Percentiles rank a stretch among this genome's conserved stretches.
These are phyloP conservation scores for Strobilomyces dryophilus DNA, from an alignment of 768 basidiomycete species.

Conservation along the genomic window DNA sequence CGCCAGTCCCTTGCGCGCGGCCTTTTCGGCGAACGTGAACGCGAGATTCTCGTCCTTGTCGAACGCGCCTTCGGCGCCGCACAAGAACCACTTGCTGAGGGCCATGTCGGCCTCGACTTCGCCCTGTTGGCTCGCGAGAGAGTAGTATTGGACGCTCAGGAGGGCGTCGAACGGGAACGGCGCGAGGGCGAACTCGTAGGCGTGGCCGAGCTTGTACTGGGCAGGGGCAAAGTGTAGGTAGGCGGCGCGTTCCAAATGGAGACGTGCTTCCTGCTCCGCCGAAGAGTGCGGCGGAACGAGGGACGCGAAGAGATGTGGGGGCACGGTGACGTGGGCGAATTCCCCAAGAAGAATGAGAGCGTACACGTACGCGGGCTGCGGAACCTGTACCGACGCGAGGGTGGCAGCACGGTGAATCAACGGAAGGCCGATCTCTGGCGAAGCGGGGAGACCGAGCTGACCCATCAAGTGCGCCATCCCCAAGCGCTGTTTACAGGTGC, in stretches of 20 bases:
- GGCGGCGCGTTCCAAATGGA: constrained; percentile 79
- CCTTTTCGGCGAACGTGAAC: constrained; percentile 87
- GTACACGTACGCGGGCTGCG: constrained; percentile 86
- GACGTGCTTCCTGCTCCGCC: constrained; percentile 57
- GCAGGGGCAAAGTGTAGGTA: constrained; percentile 81
- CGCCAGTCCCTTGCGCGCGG: constrained; percentile 66
- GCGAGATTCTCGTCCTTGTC: constrained; percentile 87
- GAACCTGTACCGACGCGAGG: constrained; percentile 65
- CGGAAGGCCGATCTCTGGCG: constrained; percentile 56
- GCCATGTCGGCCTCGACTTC: constrained; percentile 97
- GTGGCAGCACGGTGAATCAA: constrained; percentile 77
- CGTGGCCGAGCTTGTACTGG: constrained; percentile 90
- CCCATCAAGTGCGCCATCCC: constrained; percentile 91
- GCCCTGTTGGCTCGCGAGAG: constrained; percentile 75
- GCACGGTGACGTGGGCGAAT: constrained; percentile 64
- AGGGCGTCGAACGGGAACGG: constrained; percentile 87
- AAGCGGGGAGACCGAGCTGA: constrained; percentile 64
- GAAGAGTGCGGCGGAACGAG: constrained; percentile 50
- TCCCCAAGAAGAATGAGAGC: constrained; percentile 85
- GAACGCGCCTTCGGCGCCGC: constrained; percentile 72
- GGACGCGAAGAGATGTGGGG: constrained; percentile 46
- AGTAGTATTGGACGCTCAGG: constrained; percentile 88
- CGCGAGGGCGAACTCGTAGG: constrained; percentile 86
- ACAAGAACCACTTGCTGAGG: constrained; percentile 94
- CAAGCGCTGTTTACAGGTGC: constrained; percentile 56